A percentile compares a stretch with the other conserved stretches of the same genome.
Evolutionary conservation across 2,329 filamentous ascomycete species (phyloP).

Genomic region (Chaetomium globosum): DNA sequence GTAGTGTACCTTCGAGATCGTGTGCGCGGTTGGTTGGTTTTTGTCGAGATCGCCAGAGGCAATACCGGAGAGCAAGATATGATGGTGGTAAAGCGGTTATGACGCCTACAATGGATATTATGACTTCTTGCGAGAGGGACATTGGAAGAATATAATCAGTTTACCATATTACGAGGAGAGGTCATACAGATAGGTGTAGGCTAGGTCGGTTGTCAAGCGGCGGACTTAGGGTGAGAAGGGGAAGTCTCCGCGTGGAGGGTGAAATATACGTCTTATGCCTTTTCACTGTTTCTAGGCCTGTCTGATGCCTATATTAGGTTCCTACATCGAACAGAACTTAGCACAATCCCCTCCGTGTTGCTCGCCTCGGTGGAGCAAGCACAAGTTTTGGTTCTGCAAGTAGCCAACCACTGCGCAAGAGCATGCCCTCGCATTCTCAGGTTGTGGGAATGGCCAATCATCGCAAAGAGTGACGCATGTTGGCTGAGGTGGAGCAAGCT

Average conservation of each 20-base stretch:
- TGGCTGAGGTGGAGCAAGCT: no score
- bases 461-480: background rate
- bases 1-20: background rate
- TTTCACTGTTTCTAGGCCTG: background rate
- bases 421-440: background rate
- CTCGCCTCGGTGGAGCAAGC: background rate
- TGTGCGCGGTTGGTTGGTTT: background rate
- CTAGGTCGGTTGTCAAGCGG: no score
- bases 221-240: no score
- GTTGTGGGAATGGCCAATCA: background rate
- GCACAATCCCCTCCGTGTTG: background rate
- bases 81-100: background rate
- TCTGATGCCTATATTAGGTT: background rate
- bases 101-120: background rate
- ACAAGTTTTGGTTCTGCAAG: background rate
- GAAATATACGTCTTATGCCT: background rate
- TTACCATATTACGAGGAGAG: background rate
- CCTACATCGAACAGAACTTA: background rate
- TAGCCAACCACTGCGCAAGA: background rate
- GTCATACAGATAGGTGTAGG: no score
- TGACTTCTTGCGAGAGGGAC: background rate
- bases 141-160: background rate
- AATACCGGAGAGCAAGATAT: background rate
- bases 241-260: no score
- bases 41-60: background rate